These are phyloP conservation scores for Amaranthus cruentus DNA, from an alignment of 148 eudicot genomes.

Conservation along the genomic window DNA sequence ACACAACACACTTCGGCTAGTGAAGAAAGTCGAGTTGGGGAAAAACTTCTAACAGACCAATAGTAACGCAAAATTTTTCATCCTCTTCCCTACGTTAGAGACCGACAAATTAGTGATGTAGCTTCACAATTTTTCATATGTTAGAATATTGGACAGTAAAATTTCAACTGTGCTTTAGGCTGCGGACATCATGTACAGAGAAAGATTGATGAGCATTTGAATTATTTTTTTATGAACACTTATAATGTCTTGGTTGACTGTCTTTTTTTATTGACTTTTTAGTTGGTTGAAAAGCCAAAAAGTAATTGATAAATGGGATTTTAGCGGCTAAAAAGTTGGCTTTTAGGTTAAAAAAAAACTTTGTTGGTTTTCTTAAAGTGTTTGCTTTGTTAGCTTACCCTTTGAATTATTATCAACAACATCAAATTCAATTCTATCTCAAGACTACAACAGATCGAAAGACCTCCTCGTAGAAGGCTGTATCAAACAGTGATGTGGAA, in stretches of 20 bases:
- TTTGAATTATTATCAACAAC: no score
- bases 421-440: no score
- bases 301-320: not conserved
- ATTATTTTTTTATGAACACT: not conserved
- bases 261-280: not conserved
- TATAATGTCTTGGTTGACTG: no score
- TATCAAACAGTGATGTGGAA: no score
- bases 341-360: no score
- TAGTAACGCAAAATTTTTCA: not conserved
- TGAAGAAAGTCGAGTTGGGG: conserved; percentile 89
- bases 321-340: not conserved
- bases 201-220: not conserved
- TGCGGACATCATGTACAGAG: conserved; percentile 3
- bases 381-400: no score
- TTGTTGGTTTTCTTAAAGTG: no score
- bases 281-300: not conserved
- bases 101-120: conserved; percentile 6
- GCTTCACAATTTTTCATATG: conserved; percentile 13
- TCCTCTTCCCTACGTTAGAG: not conserved
- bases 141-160: not conserved
- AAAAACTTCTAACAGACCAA: conserved; percentile 50
- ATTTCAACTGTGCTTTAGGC: not conserved
- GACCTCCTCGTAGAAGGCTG: no score
- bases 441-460: no score
- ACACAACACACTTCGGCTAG: conserved; percentile 64